Evolutionary conservation across 441 rosid genomes (phyloP).

Genomic region (Adansonia gregorii): DNA sequence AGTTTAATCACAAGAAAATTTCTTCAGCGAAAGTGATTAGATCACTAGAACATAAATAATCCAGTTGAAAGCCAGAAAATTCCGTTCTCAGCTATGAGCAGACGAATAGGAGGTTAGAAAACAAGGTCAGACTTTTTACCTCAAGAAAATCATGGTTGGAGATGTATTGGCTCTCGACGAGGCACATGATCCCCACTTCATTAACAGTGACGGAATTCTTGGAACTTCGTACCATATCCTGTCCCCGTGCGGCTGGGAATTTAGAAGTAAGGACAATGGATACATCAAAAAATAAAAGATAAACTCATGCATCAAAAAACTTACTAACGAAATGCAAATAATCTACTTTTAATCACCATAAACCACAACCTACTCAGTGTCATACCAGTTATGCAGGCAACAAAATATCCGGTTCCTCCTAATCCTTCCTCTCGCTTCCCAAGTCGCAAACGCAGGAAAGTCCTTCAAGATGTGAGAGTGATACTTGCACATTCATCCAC

Average conservation of each 20-base stretch:
- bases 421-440: slow-evolving; percentile 80
- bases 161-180: slow-evolving; percentile 70
- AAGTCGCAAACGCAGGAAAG: slow-evolving; percentile 76
- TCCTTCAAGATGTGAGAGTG: slow-evolving; percentile 68
- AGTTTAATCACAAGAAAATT: neutral
- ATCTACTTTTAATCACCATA: neutral
- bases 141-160: slow-evolving; percentile 83
- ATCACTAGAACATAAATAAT: neutral
- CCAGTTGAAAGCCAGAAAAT: slow-evolving; percentile 2
- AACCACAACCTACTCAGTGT: neutral
- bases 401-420: slow-evolving; percentile 79
- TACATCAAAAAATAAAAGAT: neutral
- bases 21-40: neutral
- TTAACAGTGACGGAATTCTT: slow-evolving; percentile 52
- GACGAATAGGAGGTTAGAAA: neutral
- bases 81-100: neutral
- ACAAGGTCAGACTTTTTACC: slow-evolving; percentile 45
- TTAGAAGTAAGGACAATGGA: slow-evolving; percentile 11
- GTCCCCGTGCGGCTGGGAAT: slow-evolving; percentile 41
- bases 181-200: slow-evolving; percentile 61
- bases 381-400: slow-evolving; percentile 78
- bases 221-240: slow-evolving; percentile 33
- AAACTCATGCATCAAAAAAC: neutral
- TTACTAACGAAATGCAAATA: neutral
- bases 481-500: slow-evolving; percentile 55